Percentiles rank a stretch among this genome's conserved stretches.
phyloP scores from a whole-genome alignment of 805 yeast genomes.

The Sugiyamaella lignohabitans region DNA sequence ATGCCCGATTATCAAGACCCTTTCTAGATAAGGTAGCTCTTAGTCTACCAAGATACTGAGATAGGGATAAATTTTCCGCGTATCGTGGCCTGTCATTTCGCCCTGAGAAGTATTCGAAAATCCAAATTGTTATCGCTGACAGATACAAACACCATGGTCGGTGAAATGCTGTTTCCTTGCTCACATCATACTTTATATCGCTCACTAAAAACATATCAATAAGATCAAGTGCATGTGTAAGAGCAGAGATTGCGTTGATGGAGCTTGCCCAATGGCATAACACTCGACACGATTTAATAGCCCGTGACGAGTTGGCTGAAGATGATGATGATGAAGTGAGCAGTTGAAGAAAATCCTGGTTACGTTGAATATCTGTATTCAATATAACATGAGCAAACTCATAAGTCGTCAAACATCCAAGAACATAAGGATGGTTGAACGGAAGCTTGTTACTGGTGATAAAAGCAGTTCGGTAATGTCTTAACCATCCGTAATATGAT shows the following conservation, averaged over 20 bases:
- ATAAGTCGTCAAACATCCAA: constrained; percentile 23
- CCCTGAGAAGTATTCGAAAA: constrained; percentile 13
- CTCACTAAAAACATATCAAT: constrained; percentile 20
- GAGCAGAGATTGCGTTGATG: constrained; percentile 12
- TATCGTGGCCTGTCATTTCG: background rate
- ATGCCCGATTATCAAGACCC: background rate
- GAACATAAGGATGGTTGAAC: constrained; percentile 22
- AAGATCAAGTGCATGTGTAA: constrained; percentile 21
- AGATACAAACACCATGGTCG: constrained; percentile 22
- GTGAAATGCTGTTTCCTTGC: constrained; percentile 22
- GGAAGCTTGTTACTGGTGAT: constrained; percentile 20
- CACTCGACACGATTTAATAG: background rate
- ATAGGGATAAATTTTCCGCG: background rate
- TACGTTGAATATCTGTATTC: constrained; percentile 15
- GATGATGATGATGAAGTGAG: constrained; percentile 6
- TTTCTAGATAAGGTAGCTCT: constrained; percentile 11
- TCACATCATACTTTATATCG: constrained; percentile 18
- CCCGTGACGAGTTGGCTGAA: background rate
- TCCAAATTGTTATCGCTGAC: constrained; percentile 20
- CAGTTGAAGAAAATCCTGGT: constrained; percentile 13
- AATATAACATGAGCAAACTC: constrained; percentile 23
- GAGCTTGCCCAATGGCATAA: constrained; percentile 10
- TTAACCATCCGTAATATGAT: constrained; percentile 21
- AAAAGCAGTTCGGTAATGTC: constrained; percentile 20
- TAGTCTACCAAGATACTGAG: constrained; percentile 11